Percentiles rank a stretch among this genome's conserved stretches.
Conservation (phyloP, 2,329 filamentous ascomycete species). For the Paraphoma sp. region DNA sequence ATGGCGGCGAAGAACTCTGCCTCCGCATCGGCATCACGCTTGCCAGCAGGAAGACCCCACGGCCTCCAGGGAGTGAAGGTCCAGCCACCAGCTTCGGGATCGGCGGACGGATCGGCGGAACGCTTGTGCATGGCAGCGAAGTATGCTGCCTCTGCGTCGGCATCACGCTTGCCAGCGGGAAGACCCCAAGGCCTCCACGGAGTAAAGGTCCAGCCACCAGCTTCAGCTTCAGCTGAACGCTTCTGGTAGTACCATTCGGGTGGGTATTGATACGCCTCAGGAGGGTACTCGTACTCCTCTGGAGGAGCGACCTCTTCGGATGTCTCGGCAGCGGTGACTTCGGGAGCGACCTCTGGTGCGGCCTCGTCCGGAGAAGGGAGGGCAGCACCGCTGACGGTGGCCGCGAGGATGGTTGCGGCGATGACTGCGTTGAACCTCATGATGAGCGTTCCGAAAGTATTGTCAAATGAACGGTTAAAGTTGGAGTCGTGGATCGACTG, state of each 20-base stretch:
- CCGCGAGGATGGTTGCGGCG: constrained; percentile 50
- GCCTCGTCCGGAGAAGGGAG: constrained; percentile 48
- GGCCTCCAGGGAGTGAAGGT: constrained; percentile 8
- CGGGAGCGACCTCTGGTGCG: constrained; percentile 17
- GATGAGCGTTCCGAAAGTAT: constrained; percentile 25
- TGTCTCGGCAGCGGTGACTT: constrained; percentile 10
- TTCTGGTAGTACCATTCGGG: neutral
- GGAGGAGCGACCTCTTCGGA: constrained; percentile 13
- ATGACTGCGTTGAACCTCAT: constrained; percentile 59
- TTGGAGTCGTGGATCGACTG: constrained; percentile 9
- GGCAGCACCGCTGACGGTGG: constrained; percentile 49
- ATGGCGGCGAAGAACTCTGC: constrained; percentile 7
- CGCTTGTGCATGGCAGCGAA: constrained; percentile 4
- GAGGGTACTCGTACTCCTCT: neutral
- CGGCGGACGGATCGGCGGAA: constrained; percentile 5
- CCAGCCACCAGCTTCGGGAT: constrained; percentile 16
- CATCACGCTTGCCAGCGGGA: constrained; percentile 26
- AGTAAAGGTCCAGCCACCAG: constrained; percentile 15
- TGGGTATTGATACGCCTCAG: neutral
- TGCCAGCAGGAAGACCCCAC: constrained; percentile 27
- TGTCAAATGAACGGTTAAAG: constrained; percentile 21
- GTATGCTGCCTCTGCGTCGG: constrained; percentile 3
- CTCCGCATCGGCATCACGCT: constrained; percentile 17
- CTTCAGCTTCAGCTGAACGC: neutral
- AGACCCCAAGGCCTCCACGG: constrained; percentile 20